Base-by-base conservation (phyloP, 768 basidiomycete genomes). In the Mycena galericulata region DNA sequence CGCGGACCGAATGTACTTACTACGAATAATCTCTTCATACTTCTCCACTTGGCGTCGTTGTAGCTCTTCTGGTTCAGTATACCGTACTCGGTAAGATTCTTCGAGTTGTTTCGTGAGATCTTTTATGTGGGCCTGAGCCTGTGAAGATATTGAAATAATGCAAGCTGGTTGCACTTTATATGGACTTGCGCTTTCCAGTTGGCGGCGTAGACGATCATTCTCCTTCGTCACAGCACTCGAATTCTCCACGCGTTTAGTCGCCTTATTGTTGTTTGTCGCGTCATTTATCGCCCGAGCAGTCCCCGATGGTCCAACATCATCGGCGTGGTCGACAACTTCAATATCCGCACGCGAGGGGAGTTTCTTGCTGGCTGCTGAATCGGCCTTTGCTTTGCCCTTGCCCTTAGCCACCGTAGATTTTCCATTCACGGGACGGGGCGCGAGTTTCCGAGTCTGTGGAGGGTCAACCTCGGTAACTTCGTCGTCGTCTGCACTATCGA, bases 31-130 rank as follows among this genome's bases (percentile, higher is more conserved):
- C 0, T 82, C 83, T 56, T 91, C 84, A 64, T 87, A 87, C 59
- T 88, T 86, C 20, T 80, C 74, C 41, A 82, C 82, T 59, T 87
- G 80, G 17, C 87, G 81, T 62, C 83, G 80, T 54, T 89, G 74
- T 17, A 85, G 74, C 62, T 84, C 79, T 72, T 95, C 92, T 30
- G 91, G 80, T 67, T 94, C 93, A 7, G 92, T 92, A 43, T 82
- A 77, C 49, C 91, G 86, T 43, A 89, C 78, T 36, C 84, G 81
- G 58, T 87, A 83, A 9, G 88, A 75, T 66, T 92, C 88, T 45
- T 93, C 86, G 20, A 94, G 69, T 63, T 91, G 89, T 20, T 80
- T 77, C 38, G 82, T 81, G 2, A 93, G 75, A 27, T 81, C 76
- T 32, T 84, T 80, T 26, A 86, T 82, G 54, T 86, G 85, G n/a